These are phyloP conservation scores for Diplodia sapinea DNA, from an alignment of 2,329 filamentous ascomycete species.

Conservation along the genomic window DNA sequence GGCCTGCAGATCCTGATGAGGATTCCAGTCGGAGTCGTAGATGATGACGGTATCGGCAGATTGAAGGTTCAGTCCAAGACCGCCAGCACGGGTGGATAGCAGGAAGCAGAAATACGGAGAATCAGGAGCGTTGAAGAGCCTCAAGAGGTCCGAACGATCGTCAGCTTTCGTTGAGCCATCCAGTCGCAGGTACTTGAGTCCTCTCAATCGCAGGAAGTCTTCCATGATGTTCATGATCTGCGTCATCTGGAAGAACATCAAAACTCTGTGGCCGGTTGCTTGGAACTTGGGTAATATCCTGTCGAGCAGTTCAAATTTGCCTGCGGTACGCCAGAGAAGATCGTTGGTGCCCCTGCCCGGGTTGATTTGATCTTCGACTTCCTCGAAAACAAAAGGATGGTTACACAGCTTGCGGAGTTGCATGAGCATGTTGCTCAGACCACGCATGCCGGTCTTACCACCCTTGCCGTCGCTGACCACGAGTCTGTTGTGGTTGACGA, in stretches of 20 bases:
- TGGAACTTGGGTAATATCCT: slow-evolving; percentile 92
- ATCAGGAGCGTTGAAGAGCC: slow-evolving; percentile 83
- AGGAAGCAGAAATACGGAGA: slow-evolving; percentile 98
- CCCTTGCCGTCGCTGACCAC: slow-evolving; percentile 94
- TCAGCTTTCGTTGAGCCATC: slow-evolving; percentile 98
- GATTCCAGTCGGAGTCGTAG: slow-evolving; percentile 99
- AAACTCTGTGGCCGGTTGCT: slow-evolving; percentile 85
- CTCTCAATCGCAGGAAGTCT: slow-evolving; percentile 86
- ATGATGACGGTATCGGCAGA: slow-evolving; percentile 99
- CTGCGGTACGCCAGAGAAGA: slow-evolving; percentile 89
- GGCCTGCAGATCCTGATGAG: slow-evolving; percentile 97
- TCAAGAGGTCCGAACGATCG: slow-evolving; percentile 89
- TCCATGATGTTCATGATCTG: slow-evolving; percentile 99
- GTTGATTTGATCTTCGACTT: slow-evolving; percentile 98
- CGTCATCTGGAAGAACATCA: slow-evolving; percentile 99
- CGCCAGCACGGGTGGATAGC: slow-evolving; percentile 97
- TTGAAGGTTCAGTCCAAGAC: slow-evolving; percentile 94
- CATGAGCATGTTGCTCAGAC: slow-evolving; percentile 99
- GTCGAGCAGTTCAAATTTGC: slow-evolving; percentile 96
- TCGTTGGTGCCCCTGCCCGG: slow-evolving; percentile 88
- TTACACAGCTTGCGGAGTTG: slow-evolving; percentile 98
- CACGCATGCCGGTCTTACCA: slow-evolving; percentile 90
- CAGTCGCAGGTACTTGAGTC: slow-evolving; percentile 84
- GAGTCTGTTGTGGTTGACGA: slow-evolving; percentile 93
- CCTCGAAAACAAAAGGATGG: slow-evolving; percentile 97